These are phyloP conservation scores for Wickerhamiella alocasiicola DNA, from an alignment of 805 yeast genomes.

Conservation along the genomic window DNA sequence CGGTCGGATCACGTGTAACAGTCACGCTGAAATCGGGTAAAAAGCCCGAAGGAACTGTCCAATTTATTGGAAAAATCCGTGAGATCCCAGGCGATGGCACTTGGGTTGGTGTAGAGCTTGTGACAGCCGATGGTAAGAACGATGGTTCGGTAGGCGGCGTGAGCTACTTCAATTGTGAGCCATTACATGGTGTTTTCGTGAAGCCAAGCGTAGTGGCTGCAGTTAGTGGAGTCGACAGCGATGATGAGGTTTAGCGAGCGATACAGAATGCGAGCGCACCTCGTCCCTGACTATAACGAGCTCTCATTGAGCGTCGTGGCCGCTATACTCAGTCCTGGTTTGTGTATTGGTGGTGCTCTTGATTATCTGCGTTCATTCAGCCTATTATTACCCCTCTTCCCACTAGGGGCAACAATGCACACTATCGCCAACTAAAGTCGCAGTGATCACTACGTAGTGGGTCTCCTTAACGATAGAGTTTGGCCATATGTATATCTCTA, in stretches of 20 bases:
- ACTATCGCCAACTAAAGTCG: no score
- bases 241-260: slow-evolving; percentile 27
- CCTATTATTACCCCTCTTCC: no score
- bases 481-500: no score
- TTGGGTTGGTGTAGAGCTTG: slow-evolving; percentile 83
- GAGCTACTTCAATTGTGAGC: slow-evolving; percentile 42
- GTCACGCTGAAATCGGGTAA: slow-evolving; percentile 23
- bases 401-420: no score
- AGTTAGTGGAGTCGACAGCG: slow-evolving; percentile 45
- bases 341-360: no score
- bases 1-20: slow-evolving; percentile 22
- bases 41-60: slow-evolving; percentile 57
- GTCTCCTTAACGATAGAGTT: no score
- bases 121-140: slow-evolving; percentile 78
- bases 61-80: slow-evolving; percentile 55
- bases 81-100: slow-evolving; percentile 32
- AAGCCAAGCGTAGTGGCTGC: slow-evolving; percentile 52
- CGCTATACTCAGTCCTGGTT: no score
- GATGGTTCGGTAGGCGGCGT: slow-evolving; percentile 60
- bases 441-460: no score
- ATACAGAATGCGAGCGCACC: no score
- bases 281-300: no score
- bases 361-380: no score
- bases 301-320: no score
- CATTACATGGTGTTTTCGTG: slow-evolving; percentile 65